Conservation (phyloP, 2,329 filamentous ascomycete genomes). For the Phialocephala subalpina region DNA sequence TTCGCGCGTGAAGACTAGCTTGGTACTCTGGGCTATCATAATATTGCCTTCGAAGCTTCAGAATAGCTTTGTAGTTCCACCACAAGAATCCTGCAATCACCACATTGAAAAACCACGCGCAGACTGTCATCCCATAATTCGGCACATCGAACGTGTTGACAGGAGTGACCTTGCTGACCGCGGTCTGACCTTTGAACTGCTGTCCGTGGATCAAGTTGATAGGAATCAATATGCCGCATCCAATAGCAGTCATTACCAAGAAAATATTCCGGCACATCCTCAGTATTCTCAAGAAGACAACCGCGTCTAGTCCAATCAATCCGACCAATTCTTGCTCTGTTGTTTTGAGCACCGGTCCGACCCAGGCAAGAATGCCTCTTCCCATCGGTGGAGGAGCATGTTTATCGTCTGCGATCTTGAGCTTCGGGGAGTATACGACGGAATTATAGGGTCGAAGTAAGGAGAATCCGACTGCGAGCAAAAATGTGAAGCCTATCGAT, state of each 20-base stretch:
- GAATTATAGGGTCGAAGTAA: constrained; percentile 90
- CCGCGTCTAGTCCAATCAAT: constrained; percentile 90
- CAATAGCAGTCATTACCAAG: constrained; percentile 73
- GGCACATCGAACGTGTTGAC: constrained; percentile 58
- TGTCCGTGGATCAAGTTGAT: constrained; percentile 70
- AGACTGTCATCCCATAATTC: constrained; percentile 67
- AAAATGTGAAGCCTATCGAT: constrained; percentile 77
- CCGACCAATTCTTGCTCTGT: constrained; percentile 80
- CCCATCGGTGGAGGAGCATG: constrained; percentile 88
- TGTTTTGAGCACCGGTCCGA: constrained; percentile 78
- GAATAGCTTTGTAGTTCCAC: constrained; percentile 85
- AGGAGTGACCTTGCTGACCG: constrained; percentile 68
- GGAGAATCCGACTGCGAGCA: constrained; percentile 84
- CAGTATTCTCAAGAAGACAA: constrained; percentile 86
- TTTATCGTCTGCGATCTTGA: constrained; percentile 90
- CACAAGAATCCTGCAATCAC: constrained; percentile 84
- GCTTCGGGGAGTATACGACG: constrained; percentile 91
- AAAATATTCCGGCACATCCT: constrained; percentile 96
- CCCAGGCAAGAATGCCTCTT: constrained; percentile 89
- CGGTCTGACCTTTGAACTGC: constrained; percentile 41
- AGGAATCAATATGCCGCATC: constrained; percentile 81
- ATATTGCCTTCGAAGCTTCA: constrained; percentile 76
- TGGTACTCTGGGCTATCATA: constrained; percentile 91
- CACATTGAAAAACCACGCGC: constrained; percentile 74
- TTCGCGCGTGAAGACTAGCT: constrained; percentile 80